Conservation (phyloP, 768 basidiomycete genomes). For the Crucibulum laeve region DNA sequence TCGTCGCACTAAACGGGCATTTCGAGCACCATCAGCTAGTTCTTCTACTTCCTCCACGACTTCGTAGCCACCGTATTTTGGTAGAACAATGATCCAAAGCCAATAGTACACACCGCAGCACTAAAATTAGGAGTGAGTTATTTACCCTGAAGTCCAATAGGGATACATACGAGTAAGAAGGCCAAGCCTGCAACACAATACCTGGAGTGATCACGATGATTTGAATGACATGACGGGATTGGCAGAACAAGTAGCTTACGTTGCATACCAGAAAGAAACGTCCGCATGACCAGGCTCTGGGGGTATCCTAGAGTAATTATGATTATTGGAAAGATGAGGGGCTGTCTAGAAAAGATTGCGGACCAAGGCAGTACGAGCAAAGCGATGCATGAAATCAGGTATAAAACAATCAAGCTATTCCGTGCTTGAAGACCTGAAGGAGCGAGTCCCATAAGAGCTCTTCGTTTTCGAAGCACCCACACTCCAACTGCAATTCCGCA, state of each 20-base stretch:
- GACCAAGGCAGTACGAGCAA: conserved; percentile 29
- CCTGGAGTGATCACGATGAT: conserved; percentile 5
- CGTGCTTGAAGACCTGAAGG: conserved; percentile 21
- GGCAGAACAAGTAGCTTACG: conserved; percentile 16
- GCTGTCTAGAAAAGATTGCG: neutral
- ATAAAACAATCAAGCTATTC: conserved; percentile 17
- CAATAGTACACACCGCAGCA: conserved; percentile 29
- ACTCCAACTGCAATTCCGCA: conserved; percentile 22
- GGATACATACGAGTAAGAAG: conserved; percentile 18
- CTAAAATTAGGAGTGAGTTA: conserved; percentile 9
- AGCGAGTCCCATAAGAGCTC: conserved; percentile 12
- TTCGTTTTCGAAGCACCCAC: conserved; percentile 24
- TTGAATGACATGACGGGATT: neutral
- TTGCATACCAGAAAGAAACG: conserved; percentile 36
- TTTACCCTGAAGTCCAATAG: neutral
- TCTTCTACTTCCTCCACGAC: conserved; percentile 43
- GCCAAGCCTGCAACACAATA: conserved; percentile 26
- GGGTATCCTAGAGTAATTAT: conserved; percentile 20
- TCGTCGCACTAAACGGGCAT: conserved; percentile 26
- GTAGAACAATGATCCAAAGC: conserved; percentile 41
- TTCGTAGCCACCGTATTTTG: conserved; percentile 38
- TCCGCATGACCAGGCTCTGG: conserved; percentile 30
- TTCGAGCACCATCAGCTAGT: conserved; percentile 27
- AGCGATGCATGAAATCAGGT: conserved; percentile 21
- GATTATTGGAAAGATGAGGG: neutral